Conservation (phyloP, 2,329 filamentous ascomycete genomes). For the Alternaria triticina region DNA sequence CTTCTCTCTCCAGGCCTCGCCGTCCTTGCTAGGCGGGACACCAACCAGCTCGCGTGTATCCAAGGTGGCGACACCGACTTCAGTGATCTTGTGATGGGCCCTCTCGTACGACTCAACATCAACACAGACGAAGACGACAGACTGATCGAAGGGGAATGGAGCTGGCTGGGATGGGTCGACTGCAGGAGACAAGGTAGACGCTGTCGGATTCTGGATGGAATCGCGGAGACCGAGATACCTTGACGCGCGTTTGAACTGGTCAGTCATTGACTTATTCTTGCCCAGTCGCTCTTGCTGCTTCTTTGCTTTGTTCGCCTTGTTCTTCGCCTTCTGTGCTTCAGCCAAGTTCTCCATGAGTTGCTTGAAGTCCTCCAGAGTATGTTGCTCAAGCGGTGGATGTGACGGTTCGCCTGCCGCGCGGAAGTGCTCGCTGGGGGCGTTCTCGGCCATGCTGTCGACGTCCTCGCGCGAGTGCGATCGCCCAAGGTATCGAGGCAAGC, state of each 20-base stretch:
- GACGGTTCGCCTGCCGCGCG: conserved; percentile 25
- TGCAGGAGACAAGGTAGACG: conserved; percentile 9
- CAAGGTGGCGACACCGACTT: conserved; percentile 82
- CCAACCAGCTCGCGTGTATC: conserved; percentile 69
- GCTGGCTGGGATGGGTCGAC: conserved; percentile 24
- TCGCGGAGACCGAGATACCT: conserved; percentile 73
- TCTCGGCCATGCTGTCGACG: conserved; percentile 48
- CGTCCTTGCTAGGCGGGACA: conserved; percentile 66
- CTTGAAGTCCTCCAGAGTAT: conserved; percentile 57
- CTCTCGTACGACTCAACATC: conserved; percentile 85
- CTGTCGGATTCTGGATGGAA: background rate
- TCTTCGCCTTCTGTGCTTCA: conserved; percentile 59
- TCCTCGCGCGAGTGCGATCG: conserved; percentile 57
- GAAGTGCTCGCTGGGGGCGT: conserved; percentile 22
- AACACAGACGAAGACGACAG: conserved; percentile 73
- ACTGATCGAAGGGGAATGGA: conserved; percentile 52
- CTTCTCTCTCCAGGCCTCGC: conserved; percentile 68
- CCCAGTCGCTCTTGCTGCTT: conserved; percentile 57
- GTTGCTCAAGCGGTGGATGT: conserved; percentile 39
- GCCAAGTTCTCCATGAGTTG: conserved; percentile 60
- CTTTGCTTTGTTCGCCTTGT: conserved; percentile 56
- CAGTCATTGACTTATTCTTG: conserved; percentile 60
- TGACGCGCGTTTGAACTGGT: conserved; percentile 69
- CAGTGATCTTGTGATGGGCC: conserved; percentile 72
- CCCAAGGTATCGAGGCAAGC: conserved; percentile 72